A percentile compares a stretch with the other conserved stretches of the same genome.
Conservation (phyloP, 345 rosid genomes). For the Brassica carinata region DNA sequence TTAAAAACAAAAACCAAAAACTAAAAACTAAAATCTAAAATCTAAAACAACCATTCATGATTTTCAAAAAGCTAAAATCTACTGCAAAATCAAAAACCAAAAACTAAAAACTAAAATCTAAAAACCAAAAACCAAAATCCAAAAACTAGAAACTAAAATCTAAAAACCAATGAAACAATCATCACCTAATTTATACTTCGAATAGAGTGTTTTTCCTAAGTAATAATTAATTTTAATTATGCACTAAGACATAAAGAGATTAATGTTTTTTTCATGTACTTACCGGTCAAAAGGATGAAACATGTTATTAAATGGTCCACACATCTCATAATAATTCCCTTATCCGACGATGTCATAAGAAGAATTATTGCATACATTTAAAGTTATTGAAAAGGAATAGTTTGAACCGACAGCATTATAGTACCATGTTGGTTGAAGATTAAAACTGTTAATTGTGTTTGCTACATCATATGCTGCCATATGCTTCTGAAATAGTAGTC, state of each 20-base stretch:
- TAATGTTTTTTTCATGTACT: not conserved
- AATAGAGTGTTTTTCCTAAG: not conserved
- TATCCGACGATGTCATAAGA: conserved; percentile 31
- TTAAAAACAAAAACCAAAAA: no score
- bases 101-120: no score
- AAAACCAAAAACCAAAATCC: no score
- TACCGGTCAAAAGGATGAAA: conserved; percentile 29
- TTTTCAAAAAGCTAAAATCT: no score
- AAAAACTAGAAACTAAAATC: no score
- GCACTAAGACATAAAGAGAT: not conserved
- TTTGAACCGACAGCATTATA: conserved; percentile 40
- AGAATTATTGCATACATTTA: conserved; percentile 26
- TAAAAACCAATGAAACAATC: no score
- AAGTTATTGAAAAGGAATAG: not conserved
- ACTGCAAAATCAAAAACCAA: no score
- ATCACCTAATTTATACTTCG: not conserved
- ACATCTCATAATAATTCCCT: conserved; percentile 21
- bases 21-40: no score
- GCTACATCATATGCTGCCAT: conserved; percentile 6
- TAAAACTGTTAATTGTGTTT: conserved; percentile 18
- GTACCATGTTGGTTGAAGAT: conserved; percentile 32
- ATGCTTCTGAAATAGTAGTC: not conserved
- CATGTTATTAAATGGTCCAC: conserved; percentile 32
- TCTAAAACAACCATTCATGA: no score
- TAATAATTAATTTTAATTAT: not conserved